Evolutionary conservation across 2,329 filamentous ascomycete species (phyloP), one percentile per base, ranked within the genome.

Genomic region (Penicillium sp.): DNA sequence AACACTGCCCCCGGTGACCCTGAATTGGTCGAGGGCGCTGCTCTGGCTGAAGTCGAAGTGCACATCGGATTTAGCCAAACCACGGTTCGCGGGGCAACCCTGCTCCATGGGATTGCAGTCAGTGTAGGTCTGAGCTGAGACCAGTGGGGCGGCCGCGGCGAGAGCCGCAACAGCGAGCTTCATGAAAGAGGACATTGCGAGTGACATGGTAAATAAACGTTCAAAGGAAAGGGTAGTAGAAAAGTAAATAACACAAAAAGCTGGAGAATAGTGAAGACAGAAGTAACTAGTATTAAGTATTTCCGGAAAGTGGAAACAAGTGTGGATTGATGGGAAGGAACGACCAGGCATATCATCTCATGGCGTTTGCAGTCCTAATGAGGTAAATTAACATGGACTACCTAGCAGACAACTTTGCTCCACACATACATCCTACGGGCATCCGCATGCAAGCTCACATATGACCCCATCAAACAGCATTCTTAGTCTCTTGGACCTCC

Each of bases 51-150:
- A 72, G 50, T 72, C 68, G 40, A 64, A 63, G 44, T 48, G 53
- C 50, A 64, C 54, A n/a, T 50, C 58, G 6, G 60, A 58, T 37
- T 58, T 53, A 41, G 83, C 81, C 33, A 95, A 78, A 28, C 88
- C 91, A 5, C 82, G 78, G 68, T 95, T 80, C 38, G 82, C 67
- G 1, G 86, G 82, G 68, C 90, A 95, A 8, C 61, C 54, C 55
- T 61, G 59, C 22, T 68, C 37, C 11, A 66, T 52, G 2, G 91
- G 90, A 65, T 95, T 85, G 75, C 90, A 96, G 40, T 78, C 69
- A 13, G 88, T 88, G 55, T 73, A 82, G 27, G 89, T 89, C 71
- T 95, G 91, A 37, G 86, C 89, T 12, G 63, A 57, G 38, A 53
- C 58, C 27, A 70, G 52, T 28, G 68, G 65, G 30, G 64, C 58